Percentiles rank a stretch among this genome's conserved stretches.
phyloP scores from a whole-genome alignment of 2,329 filamentous ascomycete species.

The Talaromyces pinophilus region DNA sequence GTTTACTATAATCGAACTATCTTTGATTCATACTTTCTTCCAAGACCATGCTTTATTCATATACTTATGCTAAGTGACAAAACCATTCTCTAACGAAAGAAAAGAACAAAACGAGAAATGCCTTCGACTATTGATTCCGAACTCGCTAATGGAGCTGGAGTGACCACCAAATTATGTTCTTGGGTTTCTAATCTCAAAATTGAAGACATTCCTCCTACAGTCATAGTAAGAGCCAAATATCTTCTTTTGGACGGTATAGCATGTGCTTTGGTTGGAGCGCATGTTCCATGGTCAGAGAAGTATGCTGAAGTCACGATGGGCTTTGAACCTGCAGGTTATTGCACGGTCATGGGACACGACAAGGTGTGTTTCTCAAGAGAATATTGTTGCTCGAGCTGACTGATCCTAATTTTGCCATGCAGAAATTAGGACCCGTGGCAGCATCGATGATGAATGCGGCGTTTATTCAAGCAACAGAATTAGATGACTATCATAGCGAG shows the following conservation, averaged over 20 bases:
- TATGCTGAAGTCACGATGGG: constrained; percentile 1
- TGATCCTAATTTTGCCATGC: not conserved
- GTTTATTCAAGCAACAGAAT: not conserved
- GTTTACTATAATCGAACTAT: not conserved
- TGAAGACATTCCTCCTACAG: not conserved
- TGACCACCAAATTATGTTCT: not conserved
- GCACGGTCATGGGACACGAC: constrained; percentile 20
- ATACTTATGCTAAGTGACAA: not conserved
- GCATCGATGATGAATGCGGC: not conserved
- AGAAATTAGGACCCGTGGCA: not conserved
- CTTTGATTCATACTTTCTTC: not conserved
- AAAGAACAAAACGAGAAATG: not conserved
- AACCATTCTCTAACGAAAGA: not conserved
- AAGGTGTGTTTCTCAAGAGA: constrained; percentile 19
- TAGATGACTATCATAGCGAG: not conserved
- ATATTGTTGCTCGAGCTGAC: not conserved
- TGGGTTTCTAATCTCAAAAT: not conserved
- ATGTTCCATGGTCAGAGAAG: constrained; percentile 19
- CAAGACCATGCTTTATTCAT: not conserved
- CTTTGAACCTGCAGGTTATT: constrained; percentile 27
- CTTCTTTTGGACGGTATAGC: constrained; percentile 48
- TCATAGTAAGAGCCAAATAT: constrained; percentile 40
- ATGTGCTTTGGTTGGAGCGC: constrained; percentile 31
- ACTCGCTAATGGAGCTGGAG: not conserved
- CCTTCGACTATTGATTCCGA: not conserved